Evolutionary conservation across 2,329 filamentous ascomycete species (phyloP).

Genomic region (Aspergillus sp.): DNA sequence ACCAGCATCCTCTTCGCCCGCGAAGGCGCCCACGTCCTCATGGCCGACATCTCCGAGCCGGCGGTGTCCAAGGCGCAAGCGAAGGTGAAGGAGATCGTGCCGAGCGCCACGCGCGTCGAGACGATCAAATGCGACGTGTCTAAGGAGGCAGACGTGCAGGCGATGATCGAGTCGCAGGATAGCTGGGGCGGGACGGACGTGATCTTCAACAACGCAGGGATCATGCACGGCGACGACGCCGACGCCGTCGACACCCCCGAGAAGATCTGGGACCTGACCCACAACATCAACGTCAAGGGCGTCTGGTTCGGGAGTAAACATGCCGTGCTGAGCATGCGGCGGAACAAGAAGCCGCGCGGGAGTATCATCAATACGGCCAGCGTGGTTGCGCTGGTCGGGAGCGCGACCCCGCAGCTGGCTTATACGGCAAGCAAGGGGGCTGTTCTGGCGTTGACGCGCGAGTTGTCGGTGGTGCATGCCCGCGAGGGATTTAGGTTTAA

Average conservation of each 20-base stretch:
- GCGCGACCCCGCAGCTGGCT: constrained; percentile 78
- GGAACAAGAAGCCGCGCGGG: constrained; percentile 65
- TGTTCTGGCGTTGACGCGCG: constrained; percentile 78
- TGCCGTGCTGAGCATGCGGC: constrained; percentile 70
- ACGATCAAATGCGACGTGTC: constrained; percentile 56
- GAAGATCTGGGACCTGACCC: constrained; percentile 87
- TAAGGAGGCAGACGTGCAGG: constrained; percentile 69
- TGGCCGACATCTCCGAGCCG: constrained; percentile 73
- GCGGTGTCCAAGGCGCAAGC: constrained; percentile 67
- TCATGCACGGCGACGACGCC: constrained; percentile 80
- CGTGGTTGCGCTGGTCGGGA: constrained; percentile 77
- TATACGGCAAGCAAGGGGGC: constrained; percentile 94
- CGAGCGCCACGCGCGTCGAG: constrained; percentile 29
- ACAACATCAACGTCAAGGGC: constrained; percentile 92
- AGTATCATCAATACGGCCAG: constrained; percentile 90
- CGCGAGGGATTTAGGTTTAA: constrained; percentile 87
- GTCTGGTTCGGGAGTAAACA: constrained; percentile 97
- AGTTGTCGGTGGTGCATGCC: constrained; percentile 85
- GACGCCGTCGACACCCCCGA: constrained; percentile 78
- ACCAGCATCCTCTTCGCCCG: constrained; percentile 81
- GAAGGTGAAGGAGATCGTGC: constrained; percentile 66
- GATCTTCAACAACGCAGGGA: constrained; percentile 96
- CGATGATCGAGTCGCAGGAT: constrained; percentile 65
- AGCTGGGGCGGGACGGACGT: constrained; percentile 80
- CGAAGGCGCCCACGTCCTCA: constrained; percentile 75